Percentiles rank a stretch among this genome's conserved stretches.
These are phyloP conservation scores for Lodderomyces parapsilosis DNA, from an alignment of 1,139 yeast genomes.

Conservation along the genomic window DNA sequence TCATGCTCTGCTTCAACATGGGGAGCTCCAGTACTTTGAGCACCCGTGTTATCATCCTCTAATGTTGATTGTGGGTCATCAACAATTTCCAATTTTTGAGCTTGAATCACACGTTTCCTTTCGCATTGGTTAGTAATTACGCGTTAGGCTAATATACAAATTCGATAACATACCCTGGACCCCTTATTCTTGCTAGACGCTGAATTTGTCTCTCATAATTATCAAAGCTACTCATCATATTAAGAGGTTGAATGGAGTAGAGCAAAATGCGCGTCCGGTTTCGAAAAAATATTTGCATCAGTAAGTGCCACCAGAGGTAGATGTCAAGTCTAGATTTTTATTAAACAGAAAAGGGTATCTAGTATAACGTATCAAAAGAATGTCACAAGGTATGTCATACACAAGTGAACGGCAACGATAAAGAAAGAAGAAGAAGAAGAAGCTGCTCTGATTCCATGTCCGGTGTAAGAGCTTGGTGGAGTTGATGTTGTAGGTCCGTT, in stretches of 20 bases:
- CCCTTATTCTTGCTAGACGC: constrained; percentile 34
- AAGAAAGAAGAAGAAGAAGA: not conserved
- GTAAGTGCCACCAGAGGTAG: not conserved
- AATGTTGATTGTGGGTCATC: not conserved
- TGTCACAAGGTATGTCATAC: not conserved
- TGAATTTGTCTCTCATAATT: constrained; percentile 19
- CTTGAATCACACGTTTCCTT: not conserved
- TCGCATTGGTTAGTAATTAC: not conserved
- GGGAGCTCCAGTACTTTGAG: not conserved
- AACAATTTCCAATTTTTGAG: not conserved
- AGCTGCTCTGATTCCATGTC: not conserved
- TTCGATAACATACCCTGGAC: constrained; percentile 39
- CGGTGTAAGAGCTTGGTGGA: not conserved
- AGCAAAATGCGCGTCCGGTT: not conserved
- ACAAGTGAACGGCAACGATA: not conserved
- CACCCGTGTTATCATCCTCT: not conserved
- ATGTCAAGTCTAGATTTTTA: not conserved
- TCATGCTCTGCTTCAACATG: not conserved
- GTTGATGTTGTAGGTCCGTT: not conserved
- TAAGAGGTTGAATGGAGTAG: not conserved
- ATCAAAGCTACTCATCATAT: not conserved
- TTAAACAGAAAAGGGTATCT: not conserved
- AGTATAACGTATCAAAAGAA: not conserved
- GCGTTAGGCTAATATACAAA: not conserved
- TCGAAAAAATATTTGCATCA: not conserved